These are phyloP conservation scores for Aphanomyces cochlioides DNA, from an alignment of 352 stramenopile genomes.

Conservation along the genomic window DNA sequence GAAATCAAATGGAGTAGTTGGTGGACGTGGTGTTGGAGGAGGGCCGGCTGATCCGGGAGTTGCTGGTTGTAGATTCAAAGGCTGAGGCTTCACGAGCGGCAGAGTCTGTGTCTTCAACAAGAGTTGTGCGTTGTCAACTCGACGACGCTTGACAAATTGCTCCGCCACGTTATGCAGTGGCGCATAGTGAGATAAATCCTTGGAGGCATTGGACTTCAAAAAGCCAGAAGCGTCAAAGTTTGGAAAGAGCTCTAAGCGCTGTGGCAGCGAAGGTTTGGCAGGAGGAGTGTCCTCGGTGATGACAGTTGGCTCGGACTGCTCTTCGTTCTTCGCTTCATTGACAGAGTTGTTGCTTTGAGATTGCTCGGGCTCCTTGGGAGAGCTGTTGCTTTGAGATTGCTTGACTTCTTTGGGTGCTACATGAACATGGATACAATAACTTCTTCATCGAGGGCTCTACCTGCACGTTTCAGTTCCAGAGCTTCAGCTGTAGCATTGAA, in stretches of 20 bases:
- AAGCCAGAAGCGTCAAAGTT: slow-evolving; percentile 11
- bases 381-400: too few relatives aligned
- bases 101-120: not conserved
- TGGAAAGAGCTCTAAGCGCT: not conserved
- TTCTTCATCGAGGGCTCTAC: not conserved
- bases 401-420: not conserved
- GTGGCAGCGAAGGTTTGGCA: not conserved
- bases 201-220: not conserved
- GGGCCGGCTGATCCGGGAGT: not conserved
- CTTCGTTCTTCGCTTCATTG: not conserved
- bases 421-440: too few relatives aligned
- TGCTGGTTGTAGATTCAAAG: not conserved
- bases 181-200: not conserved
- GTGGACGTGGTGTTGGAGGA: slow-evolving; percentile 1
- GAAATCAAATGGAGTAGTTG: not conserved
- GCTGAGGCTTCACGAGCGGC: not conserved
- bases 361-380: too few relatives aligned
- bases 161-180: slow-evolving; percentile 21
- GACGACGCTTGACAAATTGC: slow-evolving; percentile 18
- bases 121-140: not conserved
- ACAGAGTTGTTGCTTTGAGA: not conserved
- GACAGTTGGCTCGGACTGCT: not conserved
- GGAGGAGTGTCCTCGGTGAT: not conserved
- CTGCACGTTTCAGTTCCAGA: slow-evolving; percentile 10
- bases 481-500: slow-evolving; percentile 30